A percentile compares a stretch with the other conserved stretches of the same genome.
Evolutionary conservation across 176 grass and related monocot genomes (phyloP).

Genomic region (Bonia amplexicaulis): DNA sequence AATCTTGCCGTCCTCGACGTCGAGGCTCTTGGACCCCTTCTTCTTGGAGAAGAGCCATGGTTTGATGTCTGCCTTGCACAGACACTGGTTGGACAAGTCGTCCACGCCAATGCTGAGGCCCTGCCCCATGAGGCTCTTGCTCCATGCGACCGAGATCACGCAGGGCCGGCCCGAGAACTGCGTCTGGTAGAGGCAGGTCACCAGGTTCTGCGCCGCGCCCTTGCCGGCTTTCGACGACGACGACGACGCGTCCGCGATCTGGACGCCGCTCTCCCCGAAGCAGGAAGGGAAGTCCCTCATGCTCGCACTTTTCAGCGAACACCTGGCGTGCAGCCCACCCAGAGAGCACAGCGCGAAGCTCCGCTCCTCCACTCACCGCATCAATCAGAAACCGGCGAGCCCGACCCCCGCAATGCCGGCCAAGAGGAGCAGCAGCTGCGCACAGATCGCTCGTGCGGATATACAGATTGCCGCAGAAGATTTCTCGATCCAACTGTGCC

Average conservation of each 20-base stretch:
- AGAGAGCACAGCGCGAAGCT: background rate
- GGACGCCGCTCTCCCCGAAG: constrained; percentile 84
- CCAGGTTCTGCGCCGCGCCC: constrained; percentile 48
- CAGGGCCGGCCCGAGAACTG: constrained; percentile 44
- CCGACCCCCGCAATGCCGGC: constrained; percentile 12
- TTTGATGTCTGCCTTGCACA: constrained; percentile 73
- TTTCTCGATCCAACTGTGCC: constrained; percentile 36
- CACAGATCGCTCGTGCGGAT: background rate
- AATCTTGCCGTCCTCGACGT: constrained; percentile 53
- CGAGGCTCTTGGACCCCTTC: constrained; percentile 57
- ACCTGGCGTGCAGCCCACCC: constrained; percentile 23
- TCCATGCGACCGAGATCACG: constrained; percentile 48
- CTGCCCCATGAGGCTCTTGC: constrained; percentile 61
- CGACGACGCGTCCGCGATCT: constrained; percentile 59
- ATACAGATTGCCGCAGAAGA: background rate
- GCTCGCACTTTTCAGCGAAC: constrained; percentile 25
- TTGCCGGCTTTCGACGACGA: constrained; percentile 38
- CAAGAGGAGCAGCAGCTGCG: background rate
- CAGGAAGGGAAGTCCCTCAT: constrained; percentile 92
- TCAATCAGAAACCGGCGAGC: background rate
- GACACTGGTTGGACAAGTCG: constrained; percentile 40
- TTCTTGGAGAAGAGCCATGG: constrained; percentile 78
- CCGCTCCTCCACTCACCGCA: background rate
- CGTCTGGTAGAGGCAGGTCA: constrained; percentile 77
- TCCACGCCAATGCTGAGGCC: constrained; percentile 63